These are phyloP conservation scores for Leishmania gerbilli DNA, from an alignment of 208 protist species.

Conservation along the genomic window DNA sequence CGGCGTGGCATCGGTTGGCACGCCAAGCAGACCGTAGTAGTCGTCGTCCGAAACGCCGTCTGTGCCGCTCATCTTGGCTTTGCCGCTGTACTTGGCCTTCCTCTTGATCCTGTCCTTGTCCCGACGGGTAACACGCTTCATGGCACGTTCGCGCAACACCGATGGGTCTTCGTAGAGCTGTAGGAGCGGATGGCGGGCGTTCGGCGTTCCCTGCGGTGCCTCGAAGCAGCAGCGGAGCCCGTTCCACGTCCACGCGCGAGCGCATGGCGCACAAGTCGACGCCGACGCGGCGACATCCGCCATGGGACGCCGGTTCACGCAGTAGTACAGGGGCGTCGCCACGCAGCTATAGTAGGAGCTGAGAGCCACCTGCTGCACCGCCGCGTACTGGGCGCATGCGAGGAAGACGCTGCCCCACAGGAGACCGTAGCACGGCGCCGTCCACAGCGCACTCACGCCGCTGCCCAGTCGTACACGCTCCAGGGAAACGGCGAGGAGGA, in stretches of 20 bases:
- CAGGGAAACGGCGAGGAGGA: constrained; percentile 69
- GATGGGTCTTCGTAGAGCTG: constrained; percentile 23
- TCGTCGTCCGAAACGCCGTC: constrained; percentile 35
- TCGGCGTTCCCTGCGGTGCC: constrained; percentile 18
- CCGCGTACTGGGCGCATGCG: constrained; percentile 61
- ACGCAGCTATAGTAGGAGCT: constrained; percentile 49
- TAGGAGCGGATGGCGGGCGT: constrained; percentile 45
- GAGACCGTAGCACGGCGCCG: constrained; percentile 49
- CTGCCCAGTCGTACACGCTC: constrained; percentile 48
- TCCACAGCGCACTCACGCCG: constrained; percentile 24
- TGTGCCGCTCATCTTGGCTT: constrained; percentile 3
- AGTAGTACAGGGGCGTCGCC: constrained; percentile 45
- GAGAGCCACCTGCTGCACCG: constrained; percentile 66
- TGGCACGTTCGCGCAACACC: constrained; percentile 45
- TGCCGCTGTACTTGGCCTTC: constrained; percentile 33
- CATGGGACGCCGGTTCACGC: constrained; percentile 33
- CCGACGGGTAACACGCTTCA: constrained; percentile 41
- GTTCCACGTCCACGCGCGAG: constrained; percentile 42
- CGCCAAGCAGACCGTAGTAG: constrained; percentile 82
- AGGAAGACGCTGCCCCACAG: constrained; percentile 68
- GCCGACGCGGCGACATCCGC: constrained; percentile 16
- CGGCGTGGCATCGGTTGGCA: constrained; percentile 57
- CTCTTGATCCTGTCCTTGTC: constrained; percentile 27
- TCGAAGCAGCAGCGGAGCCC: constrained; percentile 52
- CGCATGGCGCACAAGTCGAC: constrained; percentile 3